Conservation (phyloP, 2,329 filamentous ascomycete species). For the Colletotrichum euphorbiae region DNA sequence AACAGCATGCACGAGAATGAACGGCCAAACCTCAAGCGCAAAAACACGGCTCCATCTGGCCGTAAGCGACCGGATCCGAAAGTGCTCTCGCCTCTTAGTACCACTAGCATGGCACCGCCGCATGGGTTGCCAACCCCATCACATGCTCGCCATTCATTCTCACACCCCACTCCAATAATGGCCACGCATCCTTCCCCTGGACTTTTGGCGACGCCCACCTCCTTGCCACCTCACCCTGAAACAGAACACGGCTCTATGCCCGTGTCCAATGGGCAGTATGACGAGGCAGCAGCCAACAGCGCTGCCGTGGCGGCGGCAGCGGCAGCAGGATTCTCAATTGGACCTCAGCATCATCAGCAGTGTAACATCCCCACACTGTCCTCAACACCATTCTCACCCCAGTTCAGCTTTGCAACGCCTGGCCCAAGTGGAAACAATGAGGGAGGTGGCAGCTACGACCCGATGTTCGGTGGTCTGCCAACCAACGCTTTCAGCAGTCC, state of each 20-base stretch:
- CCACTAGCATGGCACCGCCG: slow-evolving; percentile 46
- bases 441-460: slow-evolving; percentile 60
- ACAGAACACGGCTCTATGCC: slow-evolving; percentile 47
- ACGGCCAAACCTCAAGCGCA: slow-evolving; percentile 61
- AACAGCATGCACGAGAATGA: slow-evolving; percentile 46
- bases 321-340: slow-evolving; percentile 52
- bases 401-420: slow-evolving; percentile 54
- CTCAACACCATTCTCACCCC: slow-evolving; percentile 54
- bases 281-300: slow-evolving; percentile 50
- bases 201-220: slow-evolving; percentile 53
- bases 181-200: slow-evolving; percentile 54
- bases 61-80: slow-evolving; percentile 56
- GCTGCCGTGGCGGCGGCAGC: slow-evolving; percentile 51
- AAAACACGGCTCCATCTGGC: slow-evolving; percentile 55
- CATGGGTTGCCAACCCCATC: slow-evolving; percentile 47
- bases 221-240: slow-evolving; percentile 51
- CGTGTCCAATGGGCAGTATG: slow-evolving; percentile 49
- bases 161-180: slow-evolving; percentile 44
- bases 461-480: slow-evolving; percentile 69
- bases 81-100: slow-evolving; percentile 49
- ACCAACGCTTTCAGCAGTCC: slow-evolving; percentile 66
- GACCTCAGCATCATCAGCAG: slow-evolving; percentile 44
- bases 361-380: slow-evolving; percentile 48
- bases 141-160: slow-evolving; percentile 54
- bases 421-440: slow-evolving; percentile 48